Conservation (phyloP, 2,329 filamentous ascomycete species). For the Aspergillus aculeatus region DNA sequence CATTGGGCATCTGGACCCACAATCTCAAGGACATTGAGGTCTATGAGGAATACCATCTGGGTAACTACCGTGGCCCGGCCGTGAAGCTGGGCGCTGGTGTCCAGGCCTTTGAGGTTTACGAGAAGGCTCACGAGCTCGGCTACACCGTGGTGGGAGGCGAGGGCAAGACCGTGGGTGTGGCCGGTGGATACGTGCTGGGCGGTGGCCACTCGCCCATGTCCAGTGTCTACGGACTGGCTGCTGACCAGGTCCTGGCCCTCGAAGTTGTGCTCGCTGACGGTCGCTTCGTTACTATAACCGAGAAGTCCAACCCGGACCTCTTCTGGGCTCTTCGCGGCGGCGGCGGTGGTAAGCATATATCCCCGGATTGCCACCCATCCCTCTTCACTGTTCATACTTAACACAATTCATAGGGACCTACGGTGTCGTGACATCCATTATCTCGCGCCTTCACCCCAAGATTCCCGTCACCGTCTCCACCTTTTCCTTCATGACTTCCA, state of each 20-base stretch:
- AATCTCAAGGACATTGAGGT: constrained; percentile 46
- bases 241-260: constrained; percentile 28
- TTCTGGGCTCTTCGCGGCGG: constrained; percentile 65
- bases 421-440: constrained; percentile 31
- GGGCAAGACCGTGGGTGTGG: constrained; percentile 54
- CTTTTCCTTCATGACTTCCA: constrained; percentile 26
- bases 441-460: constrained; percentile 28
- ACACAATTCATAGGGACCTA: constrained; percentile 25
- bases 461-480: constrained; percentile 28
- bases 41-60: constrained; percentile 39
- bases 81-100: constrained; percentile 57
- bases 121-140: constrained; percentile 45
- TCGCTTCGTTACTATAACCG: constrained; percentile 27
- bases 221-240: constrained; percentile 54
- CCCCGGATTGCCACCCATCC: background rate
- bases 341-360: constrained; percentile 40
- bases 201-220: constrained; percentile 59
- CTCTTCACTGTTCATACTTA: background rate
- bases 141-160: constrained; percentile 55
- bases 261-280: constrained; percentile 28
- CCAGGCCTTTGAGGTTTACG: constrained; percentile 50
- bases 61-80: constrained; percentile 50
- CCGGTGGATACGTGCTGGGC: constrained; percentile 61
- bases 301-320: constrained; percentile 45
- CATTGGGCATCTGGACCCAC: constrained; percentile 53